phyloP scores from a whole-genome alignment of 1,139 yeast species.

The Sugiyamaella japonica region DNA sequence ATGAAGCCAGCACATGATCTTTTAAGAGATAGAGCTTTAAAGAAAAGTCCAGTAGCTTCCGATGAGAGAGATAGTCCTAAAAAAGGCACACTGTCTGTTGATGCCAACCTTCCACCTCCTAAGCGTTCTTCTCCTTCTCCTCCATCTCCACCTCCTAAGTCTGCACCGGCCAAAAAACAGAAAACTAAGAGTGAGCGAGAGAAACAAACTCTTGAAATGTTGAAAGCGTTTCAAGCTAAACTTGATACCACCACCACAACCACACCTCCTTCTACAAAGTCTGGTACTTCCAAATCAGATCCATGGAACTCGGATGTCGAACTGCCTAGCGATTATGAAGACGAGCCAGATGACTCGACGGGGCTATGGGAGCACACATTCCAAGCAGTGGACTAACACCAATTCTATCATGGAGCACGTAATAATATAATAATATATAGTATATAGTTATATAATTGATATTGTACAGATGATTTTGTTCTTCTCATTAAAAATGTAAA shows the following conservation, averaged over 20 bases:
- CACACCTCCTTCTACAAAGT: background rate
- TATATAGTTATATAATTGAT: background rate
- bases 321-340: slow-evolving; percentile 33
- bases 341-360: slow-evolving; percentile 29
- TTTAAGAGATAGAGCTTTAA: slow-evolving; percentile 23
- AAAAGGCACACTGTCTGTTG: background rate
- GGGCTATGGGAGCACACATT: slow-evolving; percentile 13
- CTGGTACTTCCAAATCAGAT: background rate
- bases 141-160: background rate
- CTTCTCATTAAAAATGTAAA: slow-evolving; percentile 5
- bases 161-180: background rate
- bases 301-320: slow-evolving; percentile 28
- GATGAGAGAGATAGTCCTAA: background rate
- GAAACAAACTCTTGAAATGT: slow-evolving; percentile 24
- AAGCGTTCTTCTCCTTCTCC: slow-evolving; percentile 1
- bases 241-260: slow-evolving; percentile 18
- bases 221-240: slow-evolving; percentile 32
- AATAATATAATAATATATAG: slow-evolving; percentile 2
- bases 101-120: background rate
- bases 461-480: slow-evolving; percentile 7
- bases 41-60: slow-evolving; percentile 3
- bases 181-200: slow-evolving; percentile 7
- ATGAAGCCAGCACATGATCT: slow-evolving; percentile 55
- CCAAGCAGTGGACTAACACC: background rate
- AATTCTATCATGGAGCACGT: background rate